Evolutionary conservation across 371 early-diverging fungal species (phyloP).

Genomic region (Chytridium lagenaria): DNA sequence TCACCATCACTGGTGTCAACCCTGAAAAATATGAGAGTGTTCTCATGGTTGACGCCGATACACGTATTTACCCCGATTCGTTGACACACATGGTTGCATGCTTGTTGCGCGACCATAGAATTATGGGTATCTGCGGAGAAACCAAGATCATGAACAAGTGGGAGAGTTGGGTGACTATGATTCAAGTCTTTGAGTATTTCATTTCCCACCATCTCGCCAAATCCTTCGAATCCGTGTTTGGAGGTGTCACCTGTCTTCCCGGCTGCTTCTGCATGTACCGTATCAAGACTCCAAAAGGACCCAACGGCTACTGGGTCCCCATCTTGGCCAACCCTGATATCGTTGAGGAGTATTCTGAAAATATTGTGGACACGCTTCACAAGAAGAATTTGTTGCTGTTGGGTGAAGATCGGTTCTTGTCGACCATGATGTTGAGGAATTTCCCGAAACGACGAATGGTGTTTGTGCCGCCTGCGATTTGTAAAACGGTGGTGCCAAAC

Average conservation of each 20-base stretch:
- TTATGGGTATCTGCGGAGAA: conserved; percentile 81
- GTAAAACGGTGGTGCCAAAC: conserved; percentile 94
- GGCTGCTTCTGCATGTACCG: conserved; percentile 89
- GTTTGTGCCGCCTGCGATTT: conserved; percentile 93
- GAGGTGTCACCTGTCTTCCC: conserved; percentile 97
- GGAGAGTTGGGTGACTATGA: conserved; percentile 67
- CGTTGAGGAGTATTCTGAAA: conserved; percentile 92
- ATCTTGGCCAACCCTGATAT: conserved; percentile 93
- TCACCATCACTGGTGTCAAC: conserved; percentile 70
- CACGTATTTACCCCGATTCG: conserved; percentile 78
- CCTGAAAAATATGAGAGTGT: conserved; percentile 88
- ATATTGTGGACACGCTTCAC: conserved; percentile 95
- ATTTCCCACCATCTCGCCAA: conserved; percentile 95
- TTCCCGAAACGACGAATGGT: conserved; percentile 94
- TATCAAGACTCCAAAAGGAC: conserved; percentile 55
- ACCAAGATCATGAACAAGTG: conserved; percentile 75
- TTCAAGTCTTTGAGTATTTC: conserved; percentile 94
- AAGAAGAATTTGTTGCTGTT: conserved; percentile 97
- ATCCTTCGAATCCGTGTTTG: conserved; percentile 96
- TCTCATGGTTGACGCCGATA: conserved; percentile 97
- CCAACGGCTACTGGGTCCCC: conserved; percentile 56
- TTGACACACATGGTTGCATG: conserved; percentile 77
- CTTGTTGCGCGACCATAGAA: conserved; percentile 64
- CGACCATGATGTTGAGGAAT: conserved; percentile 95
- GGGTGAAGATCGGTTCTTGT: conserved; percentile 99